These are phyloP conservation scores for Acanthamoeba divionensis DNA, from an alignment of 208 protist genomes.

Conservation along the genomic window DNA sequence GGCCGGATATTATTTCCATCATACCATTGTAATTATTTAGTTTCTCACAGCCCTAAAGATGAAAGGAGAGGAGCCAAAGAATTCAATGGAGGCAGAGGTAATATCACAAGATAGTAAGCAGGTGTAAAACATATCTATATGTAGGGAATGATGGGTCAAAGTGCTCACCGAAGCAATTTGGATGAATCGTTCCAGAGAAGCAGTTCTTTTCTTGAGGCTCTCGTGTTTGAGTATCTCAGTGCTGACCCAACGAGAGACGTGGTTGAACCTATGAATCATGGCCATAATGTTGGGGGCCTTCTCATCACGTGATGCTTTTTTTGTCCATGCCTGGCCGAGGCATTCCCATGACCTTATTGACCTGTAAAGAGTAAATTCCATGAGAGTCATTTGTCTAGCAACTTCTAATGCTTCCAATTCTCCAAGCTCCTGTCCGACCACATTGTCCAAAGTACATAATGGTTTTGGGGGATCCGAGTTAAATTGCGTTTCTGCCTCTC, in stretches of 20 bases:
- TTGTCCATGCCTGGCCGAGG: constrained; percentile 53
- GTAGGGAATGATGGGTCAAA: background rate
- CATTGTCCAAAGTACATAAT: too few relatives aligned
- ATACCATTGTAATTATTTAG: constrained; percentile 55
- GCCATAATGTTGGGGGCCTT: constrained; percentile 45
- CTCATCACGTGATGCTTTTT: constrained; percentile 23
- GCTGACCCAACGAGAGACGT: constrained; percentile 44
- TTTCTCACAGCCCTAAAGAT: background rate
- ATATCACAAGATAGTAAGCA: background rate
- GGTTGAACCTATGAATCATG: constrained; percentile 53
- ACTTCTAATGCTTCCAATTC: constrained; percentile 21
- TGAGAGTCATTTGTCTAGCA: constrained; percentile 45
- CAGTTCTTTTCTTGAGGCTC: background rate
- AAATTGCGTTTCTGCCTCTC: too few relatives aligned
- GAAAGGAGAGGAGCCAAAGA: background rate
- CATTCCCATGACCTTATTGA: constrained; percentile 48
- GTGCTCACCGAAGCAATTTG: constrained; percentile 47
- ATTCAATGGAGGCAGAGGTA: background rate
- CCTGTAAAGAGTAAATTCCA: constrained; percentile 33
- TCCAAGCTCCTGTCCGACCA: background rate
- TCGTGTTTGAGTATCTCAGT: constrained; percentile 38
- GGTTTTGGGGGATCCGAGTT: too few relatives aligned
- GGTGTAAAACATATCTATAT: background rate
- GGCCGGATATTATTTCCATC: constrained; percentile 53
- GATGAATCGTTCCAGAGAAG: constrained; percentile 27